A percentile compares a stretch with the other conserved stretches of the same genome.
These are phyloP conservation scores for Sequoia sempervirens DNA, from an alignment of 75 land plant species.

Conservation along the genomic window DNA sequence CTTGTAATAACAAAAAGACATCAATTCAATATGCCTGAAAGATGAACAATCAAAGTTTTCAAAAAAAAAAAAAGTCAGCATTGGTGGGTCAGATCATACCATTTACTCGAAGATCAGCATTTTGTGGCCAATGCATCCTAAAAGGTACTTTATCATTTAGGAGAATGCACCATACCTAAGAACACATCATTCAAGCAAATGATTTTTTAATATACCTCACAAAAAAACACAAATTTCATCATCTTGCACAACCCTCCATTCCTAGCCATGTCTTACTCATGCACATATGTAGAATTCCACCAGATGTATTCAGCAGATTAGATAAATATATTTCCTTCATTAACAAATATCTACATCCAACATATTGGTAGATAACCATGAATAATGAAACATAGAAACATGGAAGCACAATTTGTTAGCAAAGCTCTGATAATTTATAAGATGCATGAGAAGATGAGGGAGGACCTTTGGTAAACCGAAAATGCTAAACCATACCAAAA, in stretches of 20 bases:
- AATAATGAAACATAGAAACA: not conserved
- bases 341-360: not conserved
- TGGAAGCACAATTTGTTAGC: not conserved
- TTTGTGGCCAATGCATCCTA: constrained; percentile 98
- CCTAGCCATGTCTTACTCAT: not conserved
- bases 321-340: not conserved
- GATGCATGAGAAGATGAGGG: not conserved
- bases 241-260: not conserved
- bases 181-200: not conserved
- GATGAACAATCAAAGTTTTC: not conserved
- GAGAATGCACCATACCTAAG: constrained; percentile 95
- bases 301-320: not conserved
- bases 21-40: not conserved
- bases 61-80: not conserved
- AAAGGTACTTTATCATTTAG: constrained; percentile 93
- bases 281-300: not conserved
- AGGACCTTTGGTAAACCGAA: not conserved
- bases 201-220: not conserved
- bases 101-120: constrained; percentile 81
- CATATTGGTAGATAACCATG: not conserved
- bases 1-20: not conserved
- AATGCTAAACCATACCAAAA: not conserved
- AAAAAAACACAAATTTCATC: not conserved
- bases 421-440: not conserved
- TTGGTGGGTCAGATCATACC: constrained; percentile 34